Base-by-base conservation (phyloP, 2,329 filamentous ascomycete species). In the Xylaria arbuscula region DNA sequence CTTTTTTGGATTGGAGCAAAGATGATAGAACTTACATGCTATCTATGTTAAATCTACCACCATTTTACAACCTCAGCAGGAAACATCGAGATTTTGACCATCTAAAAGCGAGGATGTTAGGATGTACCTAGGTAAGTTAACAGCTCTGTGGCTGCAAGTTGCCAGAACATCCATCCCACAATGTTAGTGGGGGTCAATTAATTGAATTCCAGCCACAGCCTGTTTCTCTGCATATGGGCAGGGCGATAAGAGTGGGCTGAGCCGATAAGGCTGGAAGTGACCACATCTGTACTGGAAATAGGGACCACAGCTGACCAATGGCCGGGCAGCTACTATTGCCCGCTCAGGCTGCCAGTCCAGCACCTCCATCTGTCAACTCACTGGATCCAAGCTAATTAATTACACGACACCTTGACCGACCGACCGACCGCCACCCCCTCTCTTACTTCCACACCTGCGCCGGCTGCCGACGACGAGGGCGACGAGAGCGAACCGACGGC, bases 301-400 rank as follows among this genome's bases (percentile, higher is more conserved):
- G 40, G 66, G 36, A 32, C 62, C 47, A 53, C 28, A 9, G 13
- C 28, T 24, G 32, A 48, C 69, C 67, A 69, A 71, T 67, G 28
- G 5, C 28, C 3, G 28, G 5, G 3, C 3, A 28, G 28, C 28
- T 13, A 59, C 48, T 9, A 56, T 51, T 38, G 40, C 22, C 40
- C 42, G 36, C 36, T 19, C 47, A 66, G 63, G 56, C 66, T 64
- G 56, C 42, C 47, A 64, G 50, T 38, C 59, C 59, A 64, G 53
- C 45, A 68, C 53, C 50, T 67, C 60, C 55, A 70, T 65, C 66
- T 69, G 69, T 65, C 69, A 69, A 69, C 40, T 69, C 48, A 53
- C 55, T 54, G 9, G 36, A 47, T 63, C 64, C 54, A 38, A 54
- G 50, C 40, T 50, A 15, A 62, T 61, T 50, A 15, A 62, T 61